Conservation (phyloP, 768 basidiomycete genomes). For the Xerocomus spinulosus region DNA sequence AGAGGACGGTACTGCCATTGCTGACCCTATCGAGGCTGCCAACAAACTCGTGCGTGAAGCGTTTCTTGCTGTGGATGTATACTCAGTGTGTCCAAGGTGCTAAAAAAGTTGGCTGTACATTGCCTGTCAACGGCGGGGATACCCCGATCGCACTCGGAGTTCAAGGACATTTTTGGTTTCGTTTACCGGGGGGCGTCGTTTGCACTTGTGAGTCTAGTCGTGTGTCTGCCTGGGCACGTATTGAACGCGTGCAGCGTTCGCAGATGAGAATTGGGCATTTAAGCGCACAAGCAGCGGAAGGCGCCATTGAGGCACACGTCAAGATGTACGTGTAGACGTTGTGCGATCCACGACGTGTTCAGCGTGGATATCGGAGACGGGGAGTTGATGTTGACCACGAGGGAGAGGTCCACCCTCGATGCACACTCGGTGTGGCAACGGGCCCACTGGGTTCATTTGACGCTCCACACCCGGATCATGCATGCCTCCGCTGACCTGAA, state of each 20-base stretch:
- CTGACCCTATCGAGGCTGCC: slow-evolving; percentile 43
- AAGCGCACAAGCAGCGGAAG: slow-evolving; percentile 25
- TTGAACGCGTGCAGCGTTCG: slow-evolving; percentile 20
- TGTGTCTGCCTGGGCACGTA: background rate
- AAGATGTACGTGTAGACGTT: slow-evolving; percentile 31
- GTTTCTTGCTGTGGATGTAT: background rate
- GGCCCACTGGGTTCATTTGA: background rate
- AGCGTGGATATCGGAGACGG: no score
- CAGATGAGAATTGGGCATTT: slow-evolving; percentile 27
- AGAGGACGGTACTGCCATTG: slow-evolving; percentile 22
- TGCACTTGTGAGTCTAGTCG: slow-evolving; percentile 34
- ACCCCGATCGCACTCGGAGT: slow-evolving; percentile 35
- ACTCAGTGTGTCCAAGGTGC: slow-evolving; percentile 22
- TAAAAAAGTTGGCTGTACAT: slow-evolving; percentile 38
- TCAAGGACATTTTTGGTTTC: slow-evolving; percentile 37
- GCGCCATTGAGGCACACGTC: slow-evolving; percentile 34
- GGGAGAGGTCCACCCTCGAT: background rate
- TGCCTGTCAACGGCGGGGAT: slow-evolving; percentile 32
- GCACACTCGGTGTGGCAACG: background rate
- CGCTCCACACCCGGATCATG: slow-evolving; percentile 8
- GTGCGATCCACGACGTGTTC: background rate
- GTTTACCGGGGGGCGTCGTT: slow-evolving; percentile 40
- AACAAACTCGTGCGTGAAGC: slow-evolving; percentile 55
- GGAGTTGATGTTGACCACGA: slow-evolving; percentile 7
- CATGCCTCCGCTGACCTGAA: background rate